phyloP scores from a whole-genome alignment of 371 early-diverging fungal genomes.

The Entomophthora muscae region DNA sequence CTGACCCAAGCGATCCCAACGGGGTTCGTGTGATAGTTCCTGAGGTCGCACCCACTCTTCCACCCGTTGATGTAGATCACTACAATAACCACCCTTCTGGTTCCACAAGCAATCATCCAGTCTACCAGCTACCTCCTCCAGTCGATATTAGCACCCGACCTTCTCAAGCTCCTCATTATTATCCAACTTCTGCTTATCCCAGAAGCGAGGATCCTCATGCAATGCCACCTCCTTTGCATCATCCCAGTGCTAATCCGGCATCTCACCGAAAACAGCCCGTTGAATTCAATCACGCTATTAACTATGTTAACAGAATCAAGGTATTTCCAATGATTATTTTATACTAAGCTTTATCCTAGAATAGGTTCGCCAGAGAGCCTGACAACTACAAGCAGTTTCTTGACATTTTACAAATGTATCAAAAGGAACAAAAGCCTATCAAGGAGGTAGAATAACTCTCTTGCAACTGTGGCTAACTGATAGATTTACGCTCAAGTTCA shows the following conservation, averaged over 20 bases:
- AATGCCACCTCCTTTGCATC: slow-evolving; percentile 7
- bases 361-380: slow-evolving; percentile 67
- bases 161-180: slow-evolving; percentile 10
- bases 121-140: slow-evolving; percentile 6
- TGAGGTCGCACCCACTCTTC: slow-evolving; percentile 11
- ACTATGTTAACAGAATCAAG: slow-evolving; percentile 91
- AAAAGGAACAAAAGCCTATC: slow-evolving; percentile 75
- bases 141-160: not conserved
- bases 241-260: slow-evolving; percentile 15
- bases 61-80: not conserved
- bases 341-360: slow-evolving; percentile 20
- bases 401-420: slow-evolving; percentile 87
- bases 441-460: slow-evolving; percentile 35
- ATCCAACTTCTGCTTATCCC: slow-evolving; percentile 10
- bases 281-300: slow-evolving; percentile 87
- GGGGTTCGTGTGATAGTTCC: slow-evolving; percentile 80
- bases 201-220: slow-evolving; percentile 2
- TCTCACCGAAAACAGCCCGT: slow-evolving; percentile 31
- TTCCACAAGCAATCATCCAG: not conserved
- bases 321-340: slow-evolving; percentile 17
- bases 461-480: not conserved
- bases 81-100: slow-evolving; percentile 12
- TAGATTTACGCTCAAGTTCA: slow-evolving; percentile 81
- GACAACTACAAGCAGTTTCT: slow-evolving; percentile 86
- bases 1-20: slow-evolving; percentile 44